These are phyloP conservation scores for Neonothopanus nambi DNA, from an alignment of 1,284 basidiomycete species.

Conservation along the genomic window DNA sequence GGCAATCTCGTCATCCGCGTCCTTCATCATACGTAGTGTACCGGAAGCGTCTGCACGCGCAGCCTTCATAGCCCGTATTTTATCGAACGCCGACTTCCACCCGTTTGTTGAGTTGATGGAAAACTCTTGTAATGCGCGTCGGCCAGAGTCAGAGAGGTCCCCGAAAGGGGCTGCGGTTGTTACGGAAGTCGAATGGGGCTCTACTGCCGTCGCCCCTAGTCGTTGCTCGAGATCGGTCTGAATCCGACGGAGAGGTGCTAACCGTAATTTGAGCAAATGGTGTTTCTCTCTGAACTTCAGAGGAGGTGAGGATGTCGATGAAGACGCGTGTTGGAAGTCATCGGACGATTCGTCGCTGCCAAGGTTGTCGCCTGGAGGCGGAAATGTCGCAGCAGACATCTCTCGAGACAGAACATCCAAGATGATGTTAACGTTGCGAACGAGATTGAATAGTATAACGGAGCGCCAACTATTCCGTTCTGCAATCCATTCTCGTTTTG, in stretches of 20 bases:
- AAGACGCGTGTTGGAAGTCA: conserved; percentile 29
- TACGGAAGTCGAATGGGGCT: conserved; percentile 40
- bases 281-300: conserved; percentile 63
- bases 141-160: conserved; percentile 20
- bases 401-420: conserved; percentile 57
- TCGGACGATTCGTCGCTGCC: conserved; percentile 38
- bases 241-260: conserved; percentile 56
- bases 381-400: conserved; percentile 43
- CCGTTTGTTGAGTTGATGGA: conserved; percentile 58
- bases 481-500: conserved; percentile 63
- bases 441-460: conserved; percentile 75
- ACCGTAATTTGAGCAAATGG: conserved; percentile 53
- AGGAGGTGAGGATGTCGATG: conserved; percentile 35
- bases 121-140: conserved; percentile 46
- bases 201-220: conserved; percentile 57
- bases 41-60: conserved; percentile 16
- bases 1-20: conserved; percentile 52
- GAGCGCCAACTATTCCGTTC: conserved; percentile 71
- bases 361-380: conserved; percentile 24
- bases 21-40: conserved; percentile 32
- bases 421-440: conserved; percentile 64
- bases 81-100: conserved; percentile 60
- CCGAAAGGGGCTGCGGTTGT: conserved; percentile 38
- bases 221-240: conserved; percentile 60
- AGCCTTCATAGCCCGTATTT: conserved; percentile 33